Evolutionary conservation across 139 green algal genomes (phyloP), one percentile per base, ranked within the genome.

Genomic region (Micractinium sp.): DNA sequence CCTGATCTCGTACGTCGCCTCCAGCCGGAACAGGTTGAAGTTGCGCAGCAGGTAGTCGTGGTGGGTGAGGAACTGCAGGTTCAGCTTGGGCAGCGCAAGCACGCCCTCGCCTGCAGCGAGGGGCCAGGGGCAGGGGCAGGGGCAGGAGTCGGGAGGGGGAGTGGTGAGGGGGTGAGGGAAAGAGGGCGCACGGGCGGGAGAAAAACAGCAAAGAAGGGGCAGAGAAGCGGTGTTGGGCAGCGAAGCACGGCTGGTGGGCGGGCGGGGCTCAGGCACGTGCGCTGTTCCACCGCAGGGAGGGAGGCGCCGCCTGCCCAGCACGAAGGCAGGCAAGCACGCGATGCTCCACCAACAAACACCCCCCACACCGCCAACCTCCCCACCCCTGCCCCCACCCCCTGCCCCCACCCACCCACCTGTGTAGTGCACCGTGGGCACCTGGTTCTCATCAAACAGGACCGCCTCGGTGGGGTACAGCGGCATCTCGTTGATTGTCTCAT

Each of bases 41-140:
- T 98, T 98, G 89, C 98, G 93, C 82, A 99, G 94, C 82, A 99
- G 94, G 94, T 99, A 99, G 94, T 99, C 98, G 66, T 96, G 85
- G 22, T 96, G 90, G 1, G 96, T 98, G 29, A 99, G 94, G 92
- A 99, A 99, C 95, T 99, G 98, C 81, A 99, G 94, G 94, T 99
- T 99, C 41, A 99, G 95, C 92, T 99, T 99, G 39, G 97, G 97
- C 82, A 99, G 95, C 31, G 97, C 96, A 60, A 99, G 93, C 60
- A 94, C 94, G 38, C 89, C 86, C 84, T 98, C 94, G 15, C 95
- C 97, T 89, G 90, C 82, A 79, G 60, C 3, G 23, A 13, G 61
- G 23, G 41, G 23, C 0, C 0, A 56, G 47, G 47, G 47, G 47
- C 7, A 56, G 47, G 47, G 9, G 47, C 7, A 56, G 47, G 47